Base-by-base conservation (phyloP, 345 rosid genomes). In the Populus ilicifolia region DNA sequence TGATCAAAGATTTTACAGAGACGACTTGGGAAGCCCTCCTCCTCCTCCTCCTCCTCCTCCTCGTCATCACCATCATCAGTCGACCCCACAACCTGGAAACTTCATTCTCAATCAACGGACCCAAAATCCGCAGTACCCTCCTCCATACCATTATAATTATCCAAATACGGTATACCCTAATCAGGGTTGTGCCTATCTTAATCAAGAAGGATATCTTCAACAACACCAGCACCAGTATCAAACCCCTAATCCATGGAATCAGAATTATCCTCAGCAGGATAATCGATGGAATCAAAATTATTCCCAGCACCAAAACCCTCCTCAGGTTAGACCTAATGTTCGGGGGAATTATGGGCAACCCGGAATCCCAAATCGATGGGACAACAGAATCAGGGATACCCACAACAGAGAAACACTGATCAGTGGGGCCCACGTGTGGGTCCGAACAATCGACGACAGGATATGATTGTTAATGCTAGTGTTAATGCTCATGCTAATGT, bases 281-380 rank as follows among this genome's bases (percentile, higher is more conserved):
- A 39, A 39, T 39, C 23, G 20, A 52, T 21, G 23, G 25, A 75
- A 61, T 12, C 87, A 64, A 63, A 74, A 36, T 2, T 64, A 27
- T 75, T 52, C 82, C n/a, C 85, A 86, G 38, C 77, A 73, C 21
- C 82, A 72, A 59, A 71, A 25, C 64, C 80, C 56, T 29, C n/a
- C 33, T 54, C 76, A 65, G 48, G 50, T 27, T 71, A 75, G 36
- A 61, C 75, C 78, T 70, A 74, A 64, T n/a, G 39, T 52, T 8
- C 23, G 23, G 3, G 59, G 59, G 78, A 67, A 77, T 43, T 52
- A 75, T 72, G 52, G 63, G 65, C 89, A 75, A 74, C 84, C 81
- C n/a, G 68, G 79, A 72, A 80, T 61, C 76, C 80, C 88, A 30
- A 87, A 83, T 56, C 85, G 75, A 69, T 73, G 84, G 87, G 82